Percentiles rank a stretch among this genome's conserved stretches.
Conservation (phyloP, 2,329 filamentous ascomycete species). For the Amesomyces nigricolor region DNA sequence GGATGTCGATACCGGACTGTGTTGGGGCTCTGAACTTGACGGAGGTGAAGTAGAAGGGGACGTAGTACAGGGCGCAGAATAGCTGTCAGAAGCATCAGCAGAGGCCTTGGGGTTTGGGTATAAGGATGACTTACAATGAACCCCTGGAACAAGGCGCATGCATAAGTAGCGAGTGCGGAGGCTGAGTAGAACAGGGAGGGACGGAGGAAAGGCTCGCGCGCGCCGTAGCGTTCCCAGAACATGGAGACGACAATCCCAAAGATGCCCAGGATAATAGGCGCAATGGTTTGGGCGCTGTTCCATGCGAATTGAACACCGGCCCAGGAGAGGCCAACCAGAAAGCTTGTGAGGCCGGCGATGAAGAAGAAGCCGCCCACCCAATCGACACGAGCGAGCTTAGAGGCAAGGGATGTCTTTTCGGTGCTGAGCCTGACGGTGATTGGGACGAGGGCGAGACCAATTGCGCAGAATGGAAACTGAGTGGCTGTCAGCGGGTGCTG, state of each 20-base stretch:
- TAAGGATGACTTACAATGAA: constrained; percentile 29
- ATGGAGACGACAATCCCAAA: constrained; percentile 35
- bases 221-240: constrained; percentile 34
- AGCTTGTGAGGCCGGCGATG: constrained; percentile 37
- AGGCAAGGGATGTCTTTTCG: constrained; percentile 27
- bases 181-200: constrained; percentile 29
- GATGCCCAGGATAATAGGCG: constrained; percentile 40
- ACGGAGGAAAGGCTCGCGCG: constrained; percentile 31
- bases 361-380: constrained; percentile 43
- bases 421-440: constrained; percentile 39
- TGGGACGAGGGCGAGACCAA: constrained; percentile 36
- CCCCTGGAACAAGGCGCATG: constrained; percentile 31
- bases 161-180: constrained; percentile 30
- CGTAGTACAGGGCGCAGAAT: constrained; percentile 32
- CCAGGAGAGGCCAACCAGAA: constrained; percentile 45
- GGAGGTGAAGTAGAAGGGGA: constrained; percentile 37
- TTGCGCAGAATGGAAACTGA: constrained; percentile 37
- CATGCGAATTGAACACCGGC: constrained; percentile 42
- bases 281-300: constrained; percentile 36
- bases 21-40: constrained; percentile 32
- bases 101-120: not conserved
- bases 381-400: constrained; percentile 39
- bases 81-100: constrained; percentile 15
- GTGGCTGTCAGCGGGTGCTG: too few relatives aligned
- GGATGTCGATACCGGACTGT: constrained; percentile 32